Percentiles rank a stretch among this genome's conserved stretches.
These are phyloP conservation scores for Trametes sanguinea DNA, from an alignment of 768 basidiomycete species.

Conservation along the genomic window DNA sequence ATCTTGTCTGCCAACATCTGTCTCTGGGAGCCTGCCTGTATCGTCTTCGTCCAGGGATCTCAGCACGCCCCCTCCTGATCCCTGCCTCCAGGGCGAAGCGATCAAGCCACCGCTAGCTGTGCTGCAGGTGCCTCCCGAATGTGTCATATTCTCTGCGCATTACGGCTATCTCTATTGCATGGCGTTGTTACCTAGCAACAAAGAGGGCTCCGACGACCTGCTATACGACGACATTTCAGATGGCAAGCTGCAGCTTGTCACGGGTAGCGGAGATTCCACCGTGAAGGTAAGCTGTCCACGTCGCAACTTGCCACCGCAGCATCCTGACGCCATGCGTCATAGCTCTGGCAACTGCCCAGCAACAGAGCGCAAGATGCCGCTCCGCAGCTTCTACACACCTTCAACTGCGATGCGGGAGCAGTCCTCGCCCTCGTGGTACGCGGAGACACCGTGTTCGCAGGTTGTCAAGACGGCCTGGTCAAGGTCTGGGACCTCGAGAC, in stretches of 20 bases:
- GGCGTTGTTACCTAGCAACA: conserved; percentile 47
- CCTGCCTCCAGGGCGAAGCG: conserved; percentile 8
- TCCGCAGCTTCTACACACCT: conserved; percentile 60
- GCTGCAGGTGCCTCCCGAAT: conserved; percentile 61
- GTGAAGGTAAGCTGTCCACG: conserved; percentile 61
- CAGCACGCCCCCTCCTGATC: conserved; percentile 6
- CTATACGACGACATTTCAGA: conserved; percentile 28
- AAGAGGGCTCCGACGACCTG: conserved; percentile 39
- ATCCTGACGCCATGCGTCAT: neutral
- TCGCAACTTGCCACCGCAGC: neutral
- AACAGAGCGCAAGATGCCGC: conserved; percentile 26
- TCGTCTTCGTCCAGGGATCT: conserved; percentile 3
- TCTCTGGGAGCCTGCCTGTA: conserved; percentile 10
- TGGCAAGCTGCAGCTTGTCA: conserved; percentile 49
- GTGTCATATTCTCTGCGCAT: conserved; percentile 87
- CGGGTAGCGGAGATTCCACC: conserved; percentile 89
- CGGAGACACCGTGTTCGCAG: conserved; percentile 86
- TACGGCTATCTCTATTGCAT: conserved; percentile 94
- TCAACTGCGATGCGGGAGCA: conserved; percentile 74
- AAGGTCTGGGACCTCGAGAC: conserved; percentile 92
- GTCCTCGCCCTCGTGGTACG: conserved; percentile 76
- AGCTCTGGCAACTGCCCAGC: conserved; percentile 70
- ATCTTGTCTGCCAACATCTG: conserved; percentile 31
- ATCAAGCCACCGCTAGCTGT: conserved; percentile 36
- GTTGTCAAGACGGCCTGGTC: conserved; percentile 92